Evolutionary conservation across 106 monocot genomes (phyloP), one percentile per base, ranked within the genome.

Genomic region (Ottelia alismoides): DNA sequence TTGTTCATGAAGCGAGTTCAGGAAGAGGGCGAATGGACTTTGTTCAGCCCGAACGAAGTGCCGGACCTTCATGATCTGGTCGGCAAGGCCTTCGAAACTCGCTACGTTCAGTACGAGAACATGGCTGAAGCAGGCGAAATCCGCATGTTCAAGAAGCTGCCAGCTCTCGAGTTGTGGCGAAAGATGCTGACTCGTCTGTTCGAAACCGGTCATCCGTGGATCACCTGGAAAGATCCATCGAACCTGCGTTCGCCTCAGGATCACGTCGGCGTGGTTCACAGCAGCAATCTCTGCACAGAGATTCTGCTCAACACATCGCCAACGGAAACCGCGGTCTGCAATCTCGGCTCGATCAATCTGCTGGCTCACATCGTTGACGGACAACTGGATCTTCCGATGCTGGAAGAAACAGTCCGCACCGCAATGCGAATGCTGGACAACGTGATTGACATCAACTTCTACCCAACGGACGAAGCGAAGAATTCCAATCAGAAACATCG

Each of bases 131-230:
- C 6, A 7, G 6, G 6, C 6, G 40, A 55, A 35, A 25, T 43
- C 6, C 63, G 58, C 63, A 79, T 90, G 20, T 90, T 80, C 62
- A 98, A 83, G 49, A 71, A 75, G 56, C 77, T 98, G 58, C 31
- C 71, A 28, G 98, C 98, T 27, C 98, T 90, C 52, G 75, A 64
- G 54, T 76, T 98, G 18, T 98, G 98, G 98, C 90, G 85, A 82
- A 85, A 90, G 35, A 73, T 98, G 67, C 58, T 98, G 60, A 79
- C 72, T 31, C 78, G 90, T 50, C 98, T 90, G 67, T 79, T 98
- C 22, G 98, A 98, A 64, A 98, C 98, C 53, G 98, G 98, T 52
- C 89, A 89, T 47, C 98, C 98, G 2, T 98, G 82, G 43, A 98
- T 98, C 85, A 76, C 90, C 30, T 98, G 62, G 53, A 98, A 98